Evolutionary conservation across 2,329 filamentous ascomycete genomes (phyloP), one percentile per base, ranked within the genome.

Genomic region (Sodiomyces alkalinus): DNA sequence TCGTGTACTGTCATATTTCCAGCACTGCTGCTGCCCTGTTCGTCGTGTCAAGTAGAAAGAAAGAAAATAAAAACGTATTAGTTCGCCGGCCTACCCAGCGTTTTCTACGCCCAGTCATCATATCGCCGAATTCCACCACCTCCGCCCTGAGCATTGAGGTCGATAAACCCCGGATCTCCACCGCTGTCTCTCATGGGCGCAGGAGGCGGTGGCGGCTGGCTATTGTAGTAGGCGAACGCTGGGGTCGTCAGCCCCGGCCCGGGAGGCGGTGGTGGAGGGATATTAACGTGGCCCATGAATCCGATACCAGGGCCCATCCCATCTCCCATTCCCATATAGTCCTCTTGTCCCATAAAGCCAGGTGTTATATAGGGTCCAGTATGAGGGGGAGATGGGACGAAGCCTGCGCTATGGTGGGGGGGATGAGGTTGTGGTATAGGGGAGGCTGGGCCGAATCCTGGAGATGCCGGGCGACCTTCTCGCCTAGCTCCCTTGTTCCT

Each of bases 41-140:
- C n/a, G n/a, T n/a, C n/a, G n/a, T n/a, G n/a, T n/a, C n/a, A n/a
- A n/a, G n/a, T n/a, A n/a, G n/a, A n/a, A n/a, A n/a, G n/a, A n/a
- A n/a, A n/a, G n/a, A n/a, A n/a, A n/a, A n/a, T n/a, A n/a, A n/a
- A n/a, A n/a, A n/a, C n/a, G n/a, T n/a, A n/a, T n/a, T n/a, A n/a
- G n/a, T n/a, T n/a, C n/a, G n/a, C n/a, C n/a, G n/a, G n/a, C n/a
- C n/a, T n/a, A n/a, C n/a, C n/a, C n/a, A n/a, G n/a, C n/a, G n/a
- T n/a, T n/a, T n/a, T n/a, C n/a, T n/a, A n/a, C n/a, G n/a, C n/a
- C 34, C 34, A 36, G 21, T 32, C 34, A 15, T 30, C 34, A 18
- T 37, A 37, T 12, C 31, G 33, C 5, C 30, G 23, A n/a, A n/a
- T 17, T 9, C 23, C 23, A 8, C 30, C 33, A 5, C 30, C 35